Conservation (phyloP, 257 asterid species). For the Solanum bulbocastanum region DNA sequence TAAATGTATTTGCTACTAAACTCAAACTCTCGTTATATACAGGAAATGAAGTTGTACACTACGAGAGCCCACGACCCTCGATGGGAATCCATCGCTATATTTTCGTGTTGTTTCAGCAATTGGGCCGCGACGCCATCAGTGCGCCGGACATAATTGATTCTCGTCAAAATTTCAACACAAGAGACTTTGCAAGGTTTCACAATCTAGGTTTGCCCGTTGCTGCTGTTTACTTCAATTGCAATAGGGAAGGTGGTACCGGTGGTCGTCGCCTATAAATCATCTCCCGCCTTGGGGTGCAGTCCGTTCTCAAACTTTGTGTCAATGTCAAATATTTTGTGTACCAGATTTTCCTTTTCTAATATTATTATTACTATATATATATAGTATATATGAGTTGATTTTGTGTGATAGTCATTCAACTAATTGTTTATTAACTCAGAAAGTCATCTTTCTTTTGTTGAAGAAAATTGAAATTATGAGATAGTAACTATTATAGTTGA, state of each 20-base stretch:
- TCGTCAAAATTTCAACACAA: background rate
- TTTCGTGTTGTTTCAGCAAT: background rate
- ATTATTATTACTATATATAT: too few species aligned
- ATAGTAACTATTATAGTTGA: too few species aligned
- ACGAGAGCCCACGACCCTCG: constrained; percentile 33
- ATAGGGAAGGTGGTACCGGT: background rate
- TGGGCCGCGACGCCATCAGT: background rate
- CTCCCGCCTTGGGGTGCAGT: background rate
- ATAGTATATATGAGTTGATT: too few species aligned
- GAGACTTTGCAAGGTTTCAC: constrained; percentile 6
- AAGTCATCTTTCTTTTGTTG: too few species aligned
- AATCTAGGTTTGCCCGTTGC: constrained; percentile 31
- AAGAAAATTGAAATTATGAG: too few species aligned
- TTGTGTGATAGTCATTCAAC: too few species aligned
- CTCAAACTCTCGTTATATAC: background rate
- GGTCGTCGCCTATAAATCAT: background rate
- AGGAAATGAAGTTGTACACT: constrained; percentile 30
- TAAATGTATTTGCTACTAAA: background rate
- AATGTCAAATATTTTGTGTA: too few species aligned
- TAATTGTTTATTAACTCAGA: too few species aligned
- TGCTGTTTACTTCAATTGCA: constrained; percentile 26
- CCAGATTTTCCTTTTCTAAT: too few species aligned
- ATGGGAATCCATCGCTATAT: constrained; percentile 31
- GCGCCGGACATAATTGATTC: background rate
- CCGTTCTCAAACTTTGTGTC: too few species aligned